Evolutionary conservation across 495 filamentous ascomycete species (phyloP).

Genomic region (Aspergillus campestris): DNA sequence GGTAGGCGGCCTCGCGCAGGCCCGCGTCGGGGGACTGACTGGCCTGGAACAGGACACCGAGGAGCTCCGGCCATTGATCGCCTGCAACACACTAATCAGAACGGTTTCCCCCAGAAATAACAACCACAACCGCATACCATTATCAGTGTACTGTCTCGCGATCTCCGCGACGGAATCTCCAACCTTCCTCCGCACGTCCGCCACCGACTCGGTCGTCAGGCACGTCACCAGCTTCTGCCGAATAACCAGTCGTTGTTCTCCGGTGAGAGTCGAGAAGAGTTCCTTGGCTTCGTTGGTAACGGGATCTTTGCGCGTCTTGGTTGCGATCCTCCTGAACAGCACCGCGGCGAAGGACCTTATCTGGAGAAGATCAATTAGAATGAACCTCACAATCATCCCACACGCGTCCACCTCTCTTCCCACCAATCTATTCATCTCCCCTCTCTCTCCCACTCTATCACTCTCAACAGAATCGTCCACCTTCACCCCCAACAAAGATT

Average conservation of each 20-base stretch:
- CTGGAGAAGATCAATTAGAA: slow-evolving; percentile 33
- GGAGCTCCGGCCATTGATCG: slow-evolving; percentile 83
- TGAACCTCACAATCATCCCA: background rate
- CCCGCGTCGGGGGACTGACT: slow-evolving; percentile 75
- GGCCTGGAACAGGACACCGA: slow-evolving; percentile 73
- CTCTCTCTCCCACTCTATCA: slow-evolving; percentile 1
- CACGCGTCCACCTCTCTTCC: too few species aligned
- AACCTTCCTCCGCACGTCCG: slow-evolving; percentile 81
- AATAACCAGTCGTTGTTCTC: slow-evolving; percentile 66
- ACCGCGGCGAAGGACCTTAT: slow-evolving; percentile 85
- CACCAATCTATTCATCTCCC: background rate
- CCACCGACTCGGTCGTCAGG: slow-evolving; percentile 59
- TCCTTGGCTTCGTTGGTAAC: slow-evolving; percentile 64
- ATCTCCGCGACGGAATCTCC: slow-evolving; percentile 94
- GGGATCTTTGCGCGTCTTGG: slow-evolving; percentile 70
- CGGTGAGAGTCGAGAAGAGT: slow-evolving; percentile 66
- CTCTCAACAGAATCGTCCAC: too few species aligned
- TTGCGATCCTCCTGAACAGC: slow-evolving; percentile 87
- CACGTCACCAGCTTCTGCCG: slow-evolving; percentile 71
- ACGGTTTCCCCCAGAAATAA: background rate
- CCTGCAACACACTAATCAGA: slow-evolving; percentile 36
- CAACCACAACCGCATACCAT: slow-evolving; percentile 49
- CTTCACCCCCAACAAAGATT: too few species aligned
- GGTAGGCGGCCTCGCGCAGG: slow-evolving; percentile 81
- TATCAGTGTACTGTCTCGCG: slow-evolving; percentile 88